Evolutionary conservation across 2,329 filamentous ascomycete species (phyloP).

Genomic region (Neonectria punicea): DNA sequence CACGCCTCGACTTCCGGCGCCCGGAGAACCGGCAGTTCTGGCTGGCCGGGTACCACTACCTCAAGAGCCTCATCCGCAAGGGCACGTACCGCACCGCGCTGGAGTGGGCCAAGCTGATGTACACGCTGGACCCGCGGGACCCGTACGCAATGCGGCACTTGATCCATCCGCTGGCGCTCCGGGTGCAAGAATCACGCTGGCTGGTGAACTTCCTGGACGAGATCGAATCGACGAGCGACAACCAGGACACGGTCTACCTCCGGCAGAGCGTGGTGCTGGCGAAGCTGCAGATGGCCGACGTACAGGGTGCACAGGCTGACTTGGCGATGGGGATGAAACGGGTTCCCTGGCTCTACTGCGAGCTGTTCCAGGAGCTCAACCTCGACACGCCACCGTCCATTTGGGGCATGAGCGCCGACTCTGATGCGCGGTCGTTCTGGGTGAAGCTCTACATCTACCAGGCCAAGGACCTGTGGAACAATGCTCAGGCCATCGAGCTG

Average conservation of each 20-base stretch:
- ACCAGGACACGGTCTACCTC: slow-evolving; percentile 70
- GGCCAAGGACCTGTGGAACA: slow-evolving; percentile 88
- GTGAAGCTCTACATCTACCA: slow-evolving; percentile 80
- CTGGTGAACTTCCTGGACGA: slow-evolving; percentile 75
- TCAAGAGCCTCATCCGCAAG: slow-evolving; percentile 85
- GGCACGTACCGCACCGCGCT: slow-evolving; percentile 94
- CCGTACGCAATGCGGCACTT: slow-evolving; percentile 85
- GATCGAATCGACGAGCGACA: slow-evolving; percentile 48
- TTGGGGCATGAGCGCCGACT: slow-evolving; percentile 79
- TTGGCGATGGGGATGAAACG: slow-evolving; percentile 75
- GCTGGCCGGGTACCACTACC: slow-evolving; percentile 89
- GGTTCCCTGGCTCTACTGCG: slow-evolving; percentile 86
- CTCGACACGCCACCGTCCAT: slow-evolving; percentile 82
- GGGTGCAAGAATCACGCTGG: slow-evolving; percentile 79
- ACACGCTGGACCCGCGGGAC: slow-evolving; percentile 79
- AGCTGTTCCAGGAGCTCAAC: slow-evolving; percentile 82
- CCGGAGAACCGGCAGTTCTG: slow-evolving; percentile 94
- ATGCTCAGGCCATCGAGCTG: slow-evolving; percentile 73
- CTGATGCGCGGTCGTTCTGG: slow-evolving; percentile 72
- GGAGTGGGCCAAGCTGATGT: slow-evolving; percentile 90
- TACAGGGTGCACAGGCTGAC: slow-evolving; percentile 70
- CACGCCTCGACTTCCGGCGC: slow-evolving; percentile 81
- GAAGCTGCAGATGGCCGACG: slow-evolving; percentile 75
- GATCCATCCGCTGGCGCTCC: slow-evolving; percentile 86
- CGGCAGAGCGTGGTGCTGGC: slow-evolving; percentile 82